These are phyloP conservation scores for Paraphaeosphaeria minitans DNA, from an alignment of 2,329 filamentous ascomycete species.

Conservation along the genomic window DNA sequence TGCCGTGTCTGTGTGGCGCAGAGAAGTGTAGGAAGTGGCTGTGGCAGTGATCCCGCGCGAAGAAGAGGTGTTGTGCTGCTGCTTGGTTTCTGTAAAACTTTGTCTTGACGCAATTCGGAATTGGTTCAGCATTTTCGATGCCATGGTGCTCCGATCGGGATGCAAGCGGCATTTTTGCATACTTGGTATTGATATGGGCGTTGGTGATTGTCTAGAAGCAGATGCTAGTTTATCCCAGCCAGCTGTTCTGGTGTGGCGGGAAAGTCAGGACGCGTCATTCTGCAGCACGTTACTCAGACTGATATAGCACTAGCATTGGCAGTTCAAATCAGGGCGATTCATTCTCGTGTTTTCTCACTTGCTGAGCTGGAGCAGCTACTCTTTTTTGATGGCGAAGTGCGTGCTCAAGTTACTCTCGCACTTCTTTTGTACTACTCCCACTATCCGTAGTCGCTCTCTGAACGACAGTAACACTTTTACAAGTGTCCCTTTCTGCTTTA, in stretches of 20 bases:
- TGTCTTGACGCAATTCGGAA: background rate
- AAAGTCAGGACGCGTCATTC: too few species aligned
- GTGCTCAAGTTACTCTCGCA: background rate
- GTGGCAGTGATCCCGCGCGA: slow-evolving; percentile 52
- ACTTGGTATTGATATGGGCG: too few species aligned
- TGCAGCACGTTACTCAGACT: too few species aligned
- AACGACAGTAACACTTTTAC: background rate
- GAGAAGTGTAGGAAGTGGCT: slow-evolving; percentile 70
- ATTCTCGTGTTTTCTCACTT: too few species aligned
- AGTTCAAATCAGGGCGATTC: too few species aligned
- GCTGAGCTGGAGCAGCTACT: too few species aligned
- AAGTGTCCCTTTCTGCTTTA: background rate
- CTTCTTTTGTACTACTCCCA: background rate
- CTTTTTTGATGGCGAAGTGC: too few species aligned
- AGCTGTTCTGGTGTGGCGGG: too few species aligned
- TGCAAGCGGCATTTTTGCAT: too few species aligned
- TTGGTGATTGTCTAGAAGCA: too few species aligned
- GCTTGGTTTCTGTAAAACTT: background rate
- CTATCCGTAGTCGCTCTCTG: background rate
- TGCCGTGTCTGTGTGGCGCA: slow-evolving; percentile 62
- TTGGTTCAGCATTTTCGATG: background rate
- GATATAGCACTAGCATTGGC: background rate
- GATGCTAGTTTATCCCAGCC: too few species aligned
- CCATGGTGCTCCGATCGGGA: too few species aligned
- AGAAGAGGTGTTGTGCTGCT: background rate